Percentiles rank a stretch among this genome's conserved stretches.
These are phyloP conservation scores for Pythium myriotylum DNA, from an alignment of 352 stramenopile genomes.

Conservation along the genomic window DNA sequence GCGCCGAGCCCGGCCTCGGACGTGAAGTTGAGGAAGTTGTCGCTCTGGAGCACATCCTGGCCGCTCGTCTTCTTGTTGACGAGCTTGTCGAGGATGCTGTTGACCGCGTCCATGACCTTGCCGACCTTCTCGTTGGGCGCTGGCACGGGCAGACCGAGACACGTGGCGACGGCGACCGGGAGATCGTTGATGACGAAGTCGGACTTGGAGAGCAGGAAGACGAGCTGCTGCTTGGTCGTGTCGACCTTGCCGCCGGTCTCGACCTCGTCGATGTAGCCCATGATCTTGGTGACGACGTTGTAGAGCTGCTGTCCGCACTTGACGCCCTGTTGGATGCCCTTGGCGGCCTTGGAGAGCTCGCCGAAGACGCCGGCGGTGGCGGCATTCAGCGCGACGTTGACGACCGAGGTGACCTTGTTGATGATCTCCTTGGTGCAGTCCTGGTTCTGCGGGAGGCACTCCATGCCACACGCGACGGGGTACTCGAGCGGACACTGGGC, in stretches of 20 bases:
- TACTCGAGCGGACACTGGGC: slow-evolving; percentile 58
- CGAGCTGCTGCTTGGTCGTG: slow-evolving; percentile 52
- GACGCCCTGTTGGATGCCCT: slow-evolving; percentile 21
- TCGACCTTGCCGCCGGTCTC: slow-evolving; percentile 21
- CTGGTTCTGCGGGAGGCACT: slow-evolving; percentile 61
- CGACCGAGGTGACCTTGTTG: slow-evolving; percentile 44
- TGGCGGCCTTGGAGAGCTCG: slow-evolving; percentile 25
- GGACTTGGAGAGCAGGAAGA: slow-evolving; percentile 51
- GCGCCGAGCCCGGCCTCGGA: slow-evolving; percentile 15
- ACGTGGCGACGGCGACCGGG: slow-evolving; percentile 46
- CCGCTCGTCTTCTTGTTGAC: slow-evolving; percentile 32
- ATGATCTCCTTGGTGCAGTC: slow-evolving; percentile 47
- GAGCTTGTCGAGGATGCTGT: slow-evolving; percentile 36
- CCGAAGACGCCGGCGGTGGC: slow-evolving; percentile 45
- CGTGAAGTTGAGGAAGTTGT: neutral
- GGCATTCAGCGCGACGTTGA: slow-evolving; percentile 37
- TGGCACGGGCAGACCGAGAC: slow-evolving; percentile 36
- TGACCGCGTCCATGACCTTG: slow-evolving; percentile 29
- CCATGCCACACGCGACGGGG: slow-evolving; percentile 50
- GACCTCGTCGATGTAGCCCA: slow-evolving; percentile 23
- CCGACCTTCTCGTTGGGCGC: slow-evolving; percentile 34
- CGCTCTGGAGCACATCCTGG: slow-evolving; percentile 2
- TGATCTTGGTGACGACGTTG: slow-evolving; percentile 12
- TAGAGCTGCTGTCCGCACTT: slow-evolving; percentile 26
- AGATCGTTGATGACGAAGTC: slow-evolving; percentile 58